Evolutionary conservation across 345 rosid species (phyloP), one percentile per base, ranked within the genome.

Genomic region (Atalantia buxifolia): DNA sequence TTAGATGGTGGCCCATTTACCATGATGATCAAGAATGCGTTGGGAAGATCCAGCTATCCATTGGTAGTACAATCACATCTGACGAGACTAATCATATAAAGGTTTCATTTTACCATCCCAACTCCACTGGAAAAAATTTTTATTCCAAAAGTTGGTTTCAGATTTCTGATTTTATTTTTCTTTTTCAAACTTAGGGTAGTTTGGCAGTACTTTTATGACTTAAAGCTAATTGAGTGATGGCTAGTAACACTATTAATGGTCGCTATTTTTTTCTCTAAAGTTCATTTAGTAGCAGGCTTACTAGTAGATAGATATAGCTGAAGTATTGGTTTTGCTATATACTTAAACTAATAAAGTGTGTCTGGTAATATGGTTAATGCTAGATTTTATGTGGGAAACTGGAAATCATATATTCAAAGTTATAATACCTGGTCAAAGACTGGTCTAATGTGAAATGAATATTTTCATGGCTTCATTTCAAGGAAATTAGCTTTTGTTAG

Each of bases 1-100:
- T 91, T 61, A 83, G 87, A 66, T 96, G 98, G 99, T 96, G 98
- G 96, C 93, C 97, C 40, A 84, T 93, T 78, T 85, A 85, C 85
- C 97, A 87, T 69, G 97, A 90, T 78, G 98, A 89, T 86, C 90
- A 93, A 86, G 98, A 92, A 87, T 96, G 98, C 87, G 91, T 93
- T 35, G 98, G 99, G 79, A 96, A 96, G 88, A 88, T 95, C 86
- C 98, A 93, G 85, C 94, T 96, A 79, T 92, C 81, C 31, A 80
- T 89, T 80, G 92, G 94, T 68, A 89, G 91, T 76, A 89, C 93
- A 27, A 82, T 86, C 71, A 85, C 94, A 63, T 83, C 84, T 21
- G 93, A 88, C 56, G 97, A 96, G 86, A 88, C 87, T 25, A 86
- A 82, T 80, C 93, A 88, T 78, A 89, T 96, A 71, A 93, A 96